phyloP scores from a whole-genome alignment of 345 rosid species.

The Lepidium aucheri region DNA sequence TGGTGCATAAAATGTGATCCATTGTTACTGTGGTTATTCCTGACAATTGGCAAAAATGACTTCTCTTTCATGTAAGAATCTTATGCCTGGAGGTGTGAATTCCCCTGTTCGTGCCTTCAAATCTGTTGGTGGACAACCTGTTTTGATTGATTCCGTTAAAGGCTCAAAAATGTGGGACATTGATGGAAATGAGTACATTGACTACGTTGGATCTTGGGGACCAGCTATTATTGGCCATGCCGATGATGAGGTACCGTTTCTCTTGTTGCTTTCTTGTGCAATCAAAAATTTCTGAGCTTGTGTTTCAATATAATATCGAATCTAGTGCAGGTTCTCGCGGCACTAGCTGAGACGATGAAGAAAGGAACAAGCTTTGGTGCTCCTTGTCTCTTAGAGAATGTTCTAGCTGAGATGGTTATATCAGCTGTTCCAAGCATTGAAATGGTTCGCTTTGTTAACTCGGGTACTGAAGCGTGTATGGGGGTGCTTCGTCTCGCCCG shows the following conservation, averaged over 20 bases:
- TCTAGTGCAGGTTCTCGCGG: slow-evolving; percentile 62
- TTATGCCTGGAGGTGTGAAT: slow-evolving; percentile 97
- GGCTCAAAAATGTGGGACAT: slow-evolving; percentile 94
- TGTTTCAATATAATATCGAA: not conserved
- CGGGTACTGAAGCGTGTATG: slow-evolving; percentile 97
- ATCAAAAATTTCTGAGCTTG: not conserved
- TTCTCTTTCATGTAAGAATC: slow-evolving; percentile 34
- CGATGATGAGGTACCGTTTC: slow-evolving; percentile 61
- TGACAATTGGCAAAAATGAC: not conserved
- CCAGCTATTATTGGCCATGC: slow-evolving; percentile 98
- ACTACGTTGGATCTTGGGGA: slow-evolving; percentile 98
- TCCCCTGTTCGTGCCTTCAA: slow-evolving; percentile 97
- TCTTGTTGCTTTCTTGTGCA: not conserved
- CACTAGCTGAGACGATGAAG: slow-evolving; percentile 85
- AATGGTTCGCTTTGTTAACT: slow-evolving; percentile 92
- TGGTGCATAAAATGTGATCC: not conserved
- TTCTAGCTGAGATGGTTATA: slow-evolving; percentile 80
- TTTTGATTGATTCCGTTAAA: slow-evolving; percentile 79
- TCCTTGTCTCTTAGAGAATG: slow-evolving; percentile 92
- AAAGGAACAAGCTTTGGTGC: slow-evolving; percentile 99
- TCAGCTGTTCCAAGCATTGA: slow-evolving; percentile 92
- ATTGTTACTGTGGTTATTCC: not conserved
- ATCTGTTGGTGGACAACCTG: slow-evolving; percentile 95
- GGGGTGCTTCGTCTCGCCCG: slow-evolving; percentile 93
- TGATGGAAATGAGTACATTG: slow-evolving; percentile 91